Evolutionary conservation across 805 yeast species (phyloP).

Genomic region (Nakazawaea anatomiae): DNA sequence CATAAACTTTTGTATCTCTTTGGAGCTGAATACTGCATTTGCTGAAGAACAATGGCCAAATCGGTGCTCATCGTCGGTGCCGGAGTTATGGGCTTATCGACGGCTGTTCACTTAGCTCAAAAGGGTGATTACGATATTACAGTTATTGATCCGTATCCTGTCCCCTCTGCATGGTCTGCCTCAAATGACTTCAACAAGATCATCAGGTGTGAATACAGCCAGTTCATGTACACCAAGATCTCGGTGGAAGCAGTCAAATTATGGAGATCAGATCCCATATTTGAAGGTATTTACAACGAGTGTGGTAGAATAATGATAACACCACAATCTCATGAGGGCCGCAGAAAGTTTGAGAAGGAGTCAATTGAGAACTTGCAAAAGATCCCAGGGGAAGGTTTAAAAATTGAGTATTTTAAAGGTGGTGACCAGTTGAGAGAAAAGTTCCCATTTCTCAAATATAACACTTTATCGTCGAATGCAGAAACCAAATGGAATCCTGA

Average conservation of each 20-base stretch:
- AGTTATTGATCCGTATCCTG: conserved; percentile 33
- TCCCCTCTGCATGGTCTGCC: conserved; percentile 42
- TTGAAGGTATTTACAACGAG: conserved; percentile 27
- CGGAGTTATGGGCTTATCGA: conserved; percentile 42
- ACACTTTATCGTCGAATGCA: conserved; percentile 12
- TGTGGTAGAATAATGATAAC: conserved; percentile 38
- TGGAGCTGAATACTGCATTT: too few relatives aligned
- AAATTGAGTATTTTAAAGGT: conserved; percentile 22
- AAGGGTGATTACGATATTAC: conserved; percentile 24
- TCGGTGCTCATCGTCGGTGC: conserved; percentile 25
- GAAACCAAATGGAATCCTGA: conserved; percentile 28
- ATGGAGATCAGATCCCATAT: conserved; percentile 32
- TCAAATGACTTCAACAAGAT: conserved; percentile 45
- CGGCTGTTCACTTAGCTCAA: conserved; percentile 31
- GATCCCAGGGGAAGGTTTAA: conserved; percentile 21
- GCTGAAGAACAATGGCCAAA: conserved; percentile 15
- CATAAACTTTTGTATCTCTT: too few relatives aligned
- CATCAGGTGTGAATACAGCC: conserved; percentile 41
- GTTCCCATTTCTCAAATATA: conserved; percentile 15
- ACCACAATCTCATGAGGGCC: conserved; percentile 24
- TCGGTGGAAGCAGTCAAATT: conserved; percentile 37
- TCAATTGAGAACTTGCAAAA: conserved; percentile 29
- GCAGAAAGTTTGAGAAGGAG: conserved; percentile 30
- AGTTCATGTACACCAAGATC: conserved; percentile 33
- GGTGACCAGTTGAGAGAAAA: conserved; percentile 24